A percentile compares a stretch with the other conserved stretches of the same genome.
Evolutionary conservation across 2,329 filamentous ascomycete genomes (phyloP).

Genomic region (Tolypocladium tundrense): DNA sequence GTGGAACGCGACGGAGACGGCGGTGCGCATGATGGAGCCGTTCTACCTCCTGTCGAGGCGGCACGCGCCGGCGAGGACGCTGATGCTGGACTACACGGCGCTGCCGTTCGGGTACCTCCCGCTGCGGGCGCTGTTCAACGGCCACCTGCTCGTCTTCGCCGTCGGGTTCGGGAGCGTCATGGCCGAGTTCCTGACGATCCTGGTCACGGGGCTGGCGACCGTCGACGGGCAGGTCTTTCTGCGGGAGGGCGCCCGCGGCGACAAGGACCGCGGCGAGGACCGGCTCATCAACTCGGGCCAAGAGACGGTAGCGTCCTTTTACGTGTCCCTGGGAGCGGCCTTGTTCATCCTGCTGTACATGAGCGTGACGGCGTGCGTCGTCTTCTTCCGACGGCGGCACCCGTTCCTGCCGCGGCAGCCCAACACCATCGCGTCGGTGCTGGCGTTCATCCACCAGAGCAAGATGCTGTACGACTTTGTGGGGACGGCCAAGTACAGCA

Average conservation of each 20-base stretch:
- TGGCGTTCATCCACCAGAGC: constrained; percentile 70
- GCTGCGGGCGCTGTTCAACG: constrained; percentile 49
- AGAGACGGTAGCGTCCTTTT: constrained; percentile 55
- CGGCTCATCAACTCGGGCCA: constrained; percentile 37
- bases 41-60: constrained; percentile 60
- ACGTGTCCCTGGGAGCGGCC: constrained; percentile 51
- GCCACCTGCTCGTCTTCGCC: constrained; percentile 54
- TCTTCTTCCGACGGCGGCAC: constrained; percentile 52
- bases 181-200: constrained; percentile 62
- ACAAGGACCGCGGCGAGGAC: constrained; percentile 3
- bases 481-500: constrained; percentile 53
- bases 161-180: constrained; percentile 63
- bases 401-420: constrained; percentile 70
- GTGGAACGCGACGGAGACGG: constrained; percentile 59
- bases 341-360: constrained; percentile 58
- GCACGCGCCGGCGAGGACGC: constrained; percentile 52
- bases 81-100: constrained; percentile 64
- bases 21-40: constrained; percentile 63
- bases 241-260: constrained; percentile 9
- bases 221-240: constrained; percentile 55
- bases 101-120: constrained; percentile 59
- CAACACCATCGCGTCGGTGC: constrained; percentile 64
- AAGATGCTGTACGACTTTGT: constrained; percentile 73
- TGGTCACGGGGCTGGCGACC: constrained; percentile 54
- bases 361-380: constrained; percentile 44